Evolutionary conservation across 108 stramenopile species (phyloP).

Genomic region (Cafeteria roenbergensis): DNA sequence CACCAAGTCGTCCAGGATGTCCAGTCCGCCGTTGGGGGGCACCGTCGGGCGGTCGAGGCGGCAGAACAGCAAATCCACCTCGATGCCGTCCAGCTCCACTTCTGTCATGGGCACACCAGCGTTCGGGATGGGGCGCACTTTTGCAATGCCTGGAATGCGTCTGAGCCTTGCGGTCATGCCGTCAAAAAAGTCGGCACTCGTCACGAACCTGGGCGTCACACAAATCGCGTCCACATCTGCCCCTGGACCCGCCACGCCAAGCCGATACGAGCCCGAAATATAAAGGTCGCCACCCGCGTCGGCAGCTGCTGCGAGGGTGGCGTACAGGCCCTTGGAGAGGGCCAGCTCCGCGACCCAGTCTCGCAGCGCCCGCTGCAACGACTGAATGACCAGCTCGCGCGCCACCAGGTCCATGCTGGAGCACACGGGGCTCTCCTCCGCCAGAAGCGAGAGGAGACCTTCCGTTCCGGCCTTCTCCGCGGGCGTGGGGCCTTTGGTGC

Average conservation of each 20-base stretch:
- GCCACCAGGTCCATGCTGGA: no score
- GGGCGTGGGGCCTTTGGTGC: no score
- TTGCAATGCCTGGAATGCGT: constrained; percentile 64
- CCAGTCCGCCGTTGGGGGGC: constrained; percentile 43
- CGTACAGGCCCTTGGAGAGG: no score
- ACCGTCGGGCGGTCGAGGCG: constrained; percentile 62
- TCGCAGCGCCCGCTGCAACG: no score
- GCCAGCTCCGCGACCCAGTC: no score
- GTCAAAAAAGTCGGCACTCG: constrained; percentile 78
- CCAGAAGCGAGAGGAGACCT: no score
- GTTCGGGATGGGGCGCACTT: constrained; percentile 72
- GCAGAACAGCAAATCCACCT: constrained; percentile 89
- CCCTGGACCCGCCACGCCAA: constrained; percentile 86
- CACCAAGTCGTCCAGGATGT: constrained; percentile 81
- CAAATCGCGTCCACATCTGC: constrained; percentile 77
- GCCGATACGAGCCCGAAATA: constrained; percentile 70
- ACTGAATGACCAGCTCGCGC: no score
- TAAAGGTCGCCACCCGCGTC: background rate
- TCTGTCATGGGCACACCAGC: constrained; percentile 89
- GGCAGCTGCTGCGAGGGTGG: no score
- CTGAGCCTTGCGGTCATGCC: constrained; percentile 65
- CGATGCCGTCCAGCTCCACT: constrained; percentile 89
- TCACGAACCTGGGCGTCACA: constrained; percentile 70
- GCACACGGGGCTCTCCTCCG: no score
- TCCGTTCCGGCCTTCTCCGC: no score